phyloP scores from a whole-genome alignment of 306 rosid genomes.

The Vachellia collinsii region DNA sequence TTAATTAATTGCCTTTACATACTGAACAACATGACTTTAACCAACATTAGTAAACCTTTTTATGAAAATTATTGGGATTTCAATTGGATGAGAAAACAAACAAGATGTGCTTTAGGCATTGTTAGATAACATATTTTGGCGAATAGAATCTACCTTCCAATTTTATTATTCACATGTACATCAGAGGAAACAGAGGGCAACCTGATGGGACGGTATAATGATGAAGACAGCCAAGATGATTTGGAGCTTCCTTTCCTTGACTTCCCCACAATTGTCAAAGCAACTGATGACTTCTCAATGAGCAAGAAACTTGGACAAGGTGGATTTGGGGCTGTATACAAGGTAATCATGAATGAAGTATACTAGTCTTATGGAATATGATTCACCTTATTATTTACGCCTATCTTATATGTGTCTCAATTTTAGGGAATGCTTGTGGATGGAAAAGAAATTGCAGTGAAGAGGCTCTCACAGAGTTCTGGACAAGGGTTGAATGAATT shows the following conservation, averaged over 20 bases:
- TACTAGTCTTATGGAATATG: neutral
- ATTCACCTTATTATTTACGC: neutral
- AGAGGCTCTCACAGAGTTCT: constrained; percentile 45
- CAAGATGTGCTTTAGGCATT: neutral
- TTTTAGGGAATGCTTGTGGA: constrained; percentile 37
- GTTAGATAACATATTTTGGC: neutral
- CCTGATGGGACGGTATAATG: constrained; percentile 20
- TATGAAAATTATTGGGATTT: neutral
- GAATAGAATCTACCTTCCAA: neutral
- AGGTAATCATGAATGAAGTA: constrained; percentile 36
- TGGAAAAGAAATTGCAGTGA: constrained; percentile 41
- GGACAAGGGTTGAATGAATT: constrained; percentile 46
- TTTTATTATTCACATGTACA: constrained; percentile 8
- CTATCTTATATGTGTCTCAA: neutral
- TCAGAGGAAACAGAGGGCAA: constrained; percentile 11
- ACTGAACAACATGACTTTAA: neutral
- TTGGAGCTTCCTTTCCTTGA: constrained; percentile 43
- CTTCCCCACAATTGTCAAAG: constrained; percentile 28
- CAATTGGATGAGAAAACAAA: neutral
- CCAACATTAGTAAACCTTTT: neutral
- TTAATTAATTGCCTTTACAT: constrained; percentile 4
- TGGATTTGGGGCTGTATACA: constrained; percentile 44
- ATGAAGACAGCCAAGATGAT: constrained; percentile 31
- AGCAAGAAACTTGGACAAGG: constrained; percentile 47
- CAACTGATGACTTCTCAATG: constrained; percentile 41